A percentile compares a stretch with the other conserved stretches of the same genome.
phyloP scores from a whole-genome alignment of 305 asterid genomes.

The Fraxinus greggii region DNA sequence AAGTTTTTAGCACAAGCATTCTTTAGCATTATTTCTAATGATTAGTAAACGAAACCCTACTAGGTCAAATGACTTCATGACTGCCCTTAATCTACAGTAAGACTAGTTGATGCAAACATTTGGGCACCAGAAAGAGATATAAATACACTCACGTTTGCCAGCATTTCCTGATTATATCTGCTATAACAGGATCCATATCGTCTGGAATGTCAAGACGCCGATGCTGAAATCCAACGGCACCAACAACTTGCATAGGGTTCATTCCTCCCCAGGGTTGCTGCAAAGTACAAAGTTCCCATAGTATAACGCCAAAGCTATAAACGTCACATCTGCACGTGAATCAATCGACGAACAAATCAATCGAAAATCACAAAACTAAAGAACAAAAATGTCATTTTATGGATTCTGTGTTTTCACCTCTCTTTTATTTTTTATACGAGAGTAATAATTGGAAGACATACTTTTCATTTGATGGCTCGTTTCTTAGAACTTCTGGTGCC shows the following conservation, averaged over 20 bases:
- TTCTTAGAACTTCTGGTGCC: conserved; percentile 99
- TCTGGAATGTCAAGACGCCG: conserved; percentile 93
- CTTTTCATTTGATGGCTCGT: conserved; percentile 95
- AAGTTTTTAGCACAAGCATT: neutral
- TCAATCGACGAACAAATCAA: conserved; percentile 22
- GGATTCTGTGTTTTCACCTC: neutral
- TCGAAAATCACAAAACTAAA: neutral
- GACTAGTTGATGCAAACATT: neutral
- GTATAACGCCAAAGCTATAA: conserved; percentile 83
- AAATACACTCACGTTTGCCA: conserved; percentile 62
- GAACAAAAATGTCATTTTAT: neutral
- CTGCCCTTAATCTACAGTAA: neutral
- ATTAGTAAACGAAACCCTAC: neutral
- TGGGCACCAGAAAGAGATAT: neutral
- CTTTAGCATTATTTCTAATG: neutral
- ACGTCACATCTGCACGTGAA: conserved; percentile 79
- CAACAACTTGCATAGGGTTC: conserved; percentile 99
- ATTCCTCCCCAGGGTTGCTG: conserved; percentile 98
- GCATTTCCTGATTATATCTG: conserved; percentile 62
- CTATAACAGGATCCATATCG: conserved; percentile 68
- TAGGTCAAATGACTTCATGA: neutral
- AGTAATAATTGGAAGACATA: conserved; percentile 35
- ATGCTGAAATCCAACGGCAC: conserved; percentile 97
- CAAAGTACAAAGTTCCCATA: conserved; percentile 95
- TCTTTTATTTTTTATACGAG: neutral